These are phyloP conservation scores for Diplocarpon rosae DNA, from an alignment of 2,329 filamentous ascomycete species.

Conservation along the genomic window DNA sequence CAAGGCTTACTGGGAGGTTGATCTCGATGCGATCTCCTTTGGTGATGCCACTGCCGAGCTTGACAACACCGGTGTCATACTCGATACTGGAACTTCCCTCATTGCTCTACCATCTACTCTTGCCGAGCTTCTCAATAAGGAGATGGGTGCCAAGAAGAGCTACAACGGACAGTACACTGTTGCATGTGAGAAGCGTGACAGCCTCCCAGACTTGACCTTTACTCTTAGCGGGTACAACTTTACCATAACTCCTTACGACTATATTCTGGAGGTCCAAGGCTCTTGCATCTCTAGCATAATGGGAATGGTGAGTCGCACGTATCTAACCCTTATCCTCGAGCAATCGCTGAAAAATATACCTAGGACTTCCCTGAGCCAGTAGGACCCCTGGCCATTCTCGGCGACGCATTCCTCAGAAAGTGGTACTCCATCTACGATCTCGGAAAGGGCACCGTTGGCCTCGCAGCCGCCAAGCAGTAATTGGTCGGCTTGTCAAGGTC, in stretches of 20 bases:
- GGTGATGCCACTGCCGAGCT: conserved; percentile 79
- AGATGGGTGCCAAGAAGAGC: conserved; percentile 96
- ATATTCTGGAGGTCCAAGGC: conserved; percentile 90
- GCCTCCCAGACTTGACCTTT: conserved; percentile 85
- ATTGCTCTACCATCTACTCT: conserved; percentile 87
- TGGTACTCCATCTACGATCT: conserved; percentile 97
- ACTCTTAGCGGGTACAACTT: conserved; percentile 87
- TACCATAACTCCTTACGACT: conserved; percentile 78
- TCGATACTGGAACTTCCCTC: conserved; percentile 96
- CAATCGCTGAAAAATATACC: conserved; percentile 68
- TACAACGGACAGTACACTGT: conserved; percentile 95
- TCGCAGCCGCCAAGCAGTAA: conserved; percentile 63
- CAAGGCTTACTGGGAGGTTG: conserved; percentile 99
- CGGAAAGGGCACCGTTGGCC: conserved; percentile 75
- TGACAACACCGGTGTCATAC: conserved; percentile 89
- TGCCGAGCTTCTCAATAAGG: conserved; percentile 91
- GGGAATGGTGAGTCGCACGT: conserved; percentile 58
- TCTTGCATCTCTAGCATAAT: conserved; percentile 97
- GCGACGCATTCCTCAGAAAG: conserved; percentile 73
- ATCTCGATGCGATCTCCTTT: conserved; percentile 83
- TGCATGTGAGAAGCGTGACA: conserved; percentile 74
- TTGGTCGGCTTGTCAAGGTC: neutral
- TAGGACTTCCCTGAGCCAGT: conserved; percentile 65
- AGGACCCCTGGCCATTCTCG: conserved; percentile 88
- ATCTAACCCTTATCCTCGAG: neutral